A percentile compares a stretch with the other conserved stretches of the same genome.
Evolutionary conservation across 169 alveolate genomes (phyloP).

Genomic region (Cyclospora cayetanensis): DNA sequence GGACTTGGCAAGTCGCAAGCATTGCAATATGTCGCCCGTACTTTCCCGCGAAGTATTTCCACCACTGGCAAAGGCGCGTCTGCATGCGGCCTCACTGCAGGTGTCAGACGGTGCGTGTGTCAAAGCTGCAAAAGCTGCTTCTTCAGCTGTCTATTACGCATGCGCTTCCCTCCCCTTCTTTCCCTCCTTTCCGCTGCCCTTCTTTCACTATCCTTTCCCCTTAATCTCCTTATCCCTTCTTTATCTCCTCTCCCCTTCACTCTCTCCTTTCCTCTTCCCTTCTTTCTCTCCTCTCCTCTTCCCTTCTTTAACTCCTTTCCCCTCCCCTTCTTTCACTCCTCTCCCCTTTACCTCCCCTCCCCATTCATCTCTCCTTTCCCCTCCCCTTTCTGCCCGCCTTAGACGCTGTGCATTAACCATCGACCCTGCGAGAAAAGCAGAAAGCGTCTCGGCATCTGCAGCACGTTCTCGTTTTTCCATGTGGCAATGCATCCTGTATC

Average conservation of each 20-base stretch:
- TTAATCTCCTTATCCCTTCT: neutral
- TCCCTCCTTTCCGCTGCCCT: neutral
- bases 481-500: too few species aligned
- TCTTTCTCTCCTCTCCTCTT: neutral
- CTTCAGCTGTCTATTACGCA: neutral
- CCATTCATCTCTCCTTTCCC: conserved; percentile 96
- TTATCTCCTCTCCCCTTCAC: neutral
- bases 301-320: conserved; percentile 93
- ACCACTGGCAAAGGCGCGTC: conserved; percentile 99
- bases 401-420: too few species aligned
- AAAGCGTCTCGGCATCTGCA: too few species aligned
- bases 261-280: neutral
- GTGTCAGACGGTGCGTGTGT: conserved; percentile 85
- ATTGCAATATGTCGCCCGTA: conserved; percentile 97
- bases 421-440: too few species aligned
- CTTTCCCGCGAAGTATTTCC: conserved; percentile 96
- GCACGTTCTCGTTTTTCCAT: too few species aligned
- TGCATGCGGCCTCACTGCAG: conserved; percentile 99
- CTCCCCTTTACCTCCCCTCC: too few species aligned
- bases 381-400: too few species aligned
- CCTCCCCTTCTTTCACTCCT: conserved; percentile 99
- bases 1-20: conserved; percentile 99
- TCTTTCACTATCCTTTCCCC: neutral
- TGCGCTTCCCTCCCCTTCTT: neutral
- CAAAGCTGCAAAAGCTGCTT: neutral